A percentile compares a stretch with the other conserved stretches of the same genome.
These are phyloP conservation scores for Penicillium verhagenii DNA, from an alignment of 495 filamentous ascomycete genomes.

Conservation along the genomic window DNA sequence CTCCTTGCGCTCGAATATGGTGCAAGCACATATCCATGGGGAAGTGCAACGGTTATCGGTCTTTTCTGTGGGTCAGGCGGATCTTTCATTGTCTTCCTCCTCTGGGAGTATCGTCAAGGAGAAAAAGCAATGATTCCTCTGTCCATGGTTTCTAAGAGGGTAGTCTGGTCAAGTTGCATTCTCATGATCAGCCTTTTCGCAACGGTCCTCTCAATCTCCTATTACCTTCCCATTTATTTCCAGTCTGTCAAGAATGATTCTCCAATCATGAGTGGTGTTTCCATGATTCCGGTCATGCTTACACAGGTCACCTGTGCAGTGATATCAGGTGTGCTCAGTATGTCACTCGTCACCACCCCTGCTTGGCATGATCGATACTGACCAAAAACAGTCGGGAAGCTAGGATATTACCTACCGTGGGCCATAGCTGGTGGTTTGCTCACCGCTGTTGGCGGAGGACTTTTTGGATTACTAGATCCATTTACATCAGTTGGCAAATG, in stretches of 20 bases:
- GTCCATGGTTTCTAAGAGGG: constrained; percentile 27
- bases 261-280: constrained; percentile 37
- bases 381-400: constrained; percentile 25
- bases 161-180: constrained; percentile 34
- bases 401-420: constrained; percentile 54
- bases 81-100: constrained; percentile 39
- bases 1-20: constrained; percentile 52
- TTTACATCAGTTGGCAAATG: constrained; percentile 43
- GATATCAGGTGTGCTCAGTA: constrained; percentile 41
- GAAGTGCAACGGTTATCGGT: constrained; percentile 44
- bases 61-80: constrained; percentile 51
- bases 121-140: constrained; percentile 53
- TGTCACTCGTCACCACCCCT: constrained; percentile 1
- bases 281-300: constrained; percentile 46
- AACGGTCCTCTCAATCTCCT: constrained; percentile 23
- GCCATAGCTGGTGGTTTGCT: constrained; percentile 27
- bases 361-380: background rate
- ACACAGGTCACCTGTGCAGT: constrained; percentile 48
- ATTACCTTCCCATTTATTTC: constrained; percentile 45
- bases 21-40: constrained; percentile 43
- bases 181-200: constrained; percentile 18
- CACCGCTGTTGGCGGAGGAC: constrained; percentile 43
- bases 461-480: constrained; percentile 49
- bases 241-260: constrained; percentile 31
- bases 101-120: constrained; percentile 48